A percentile compares a stretch with the other conserved stretches of the same genome.
phyloP scores from a whole-genome alignment of 2,329 filamentous ascomycete genomes.

The Hawksworthiomyces lignivorus region DNA sequence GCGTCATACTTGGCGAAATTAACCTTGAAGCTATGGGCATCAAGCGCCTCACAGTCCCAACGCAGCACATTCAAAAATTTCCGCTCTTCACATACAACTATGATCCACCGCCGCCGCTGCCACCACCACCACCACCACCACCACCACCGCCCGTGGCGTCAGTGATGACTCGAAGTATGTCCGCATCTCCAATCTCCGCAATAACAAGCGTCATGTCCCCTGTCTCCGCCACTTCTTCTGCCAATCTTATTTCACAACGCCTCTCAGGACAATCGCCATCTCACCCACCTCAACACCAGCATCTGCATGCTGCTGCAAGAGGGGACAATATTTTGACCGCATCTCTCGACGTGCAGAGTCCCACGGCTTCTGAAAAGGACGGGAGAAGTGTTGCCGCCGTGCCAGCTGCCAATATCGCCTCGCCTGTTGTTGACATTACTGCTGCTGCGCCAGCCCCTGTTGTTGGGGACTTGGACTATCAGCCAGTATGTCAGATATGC shows the following conservation, averaged over 20 bases:
- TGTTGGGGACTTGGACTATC: constrained; percentile 42
- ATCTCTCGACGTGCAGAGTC: background rate
- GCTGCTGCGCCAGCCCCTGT: constrained; percentile 3
- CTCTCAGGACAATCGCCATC: background rate
- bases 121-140: constrained; percentile 3
- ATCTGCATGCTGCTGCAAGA: background rate
- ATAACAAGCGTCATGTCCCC: no score
- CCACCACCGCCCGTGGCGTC: background rate
- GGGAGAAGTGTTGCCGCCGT: no score
- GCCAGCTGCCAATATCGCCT: background rate
- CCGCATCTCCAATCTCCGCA: no score
- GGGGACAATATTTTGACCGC: background rate
- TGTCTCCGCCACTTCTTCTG: no score
- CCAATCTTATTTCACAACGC: no score
- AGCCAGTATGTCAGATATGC: constrained; percentile 86
- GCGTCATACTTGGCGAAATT: constrained; percentile 70
- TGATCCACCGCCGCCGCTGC: constrained; percentile 34
- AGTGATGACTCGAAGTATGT: no score
- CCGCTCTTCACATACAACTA: constrained; percentile 71
- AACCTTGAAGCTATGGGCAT: constrained; percentile 83
- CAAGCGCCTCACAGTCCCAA: constrained; percentile 70
- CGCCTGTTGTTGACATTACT: background rate
- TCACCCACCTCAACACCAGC: background rate
- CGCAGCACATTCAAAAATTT: constrained; percentile 61
- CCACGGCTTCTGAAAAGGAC: background rate